Conservation (phyloP, 331 rosid species). For the Arachis monticola region DNA sequence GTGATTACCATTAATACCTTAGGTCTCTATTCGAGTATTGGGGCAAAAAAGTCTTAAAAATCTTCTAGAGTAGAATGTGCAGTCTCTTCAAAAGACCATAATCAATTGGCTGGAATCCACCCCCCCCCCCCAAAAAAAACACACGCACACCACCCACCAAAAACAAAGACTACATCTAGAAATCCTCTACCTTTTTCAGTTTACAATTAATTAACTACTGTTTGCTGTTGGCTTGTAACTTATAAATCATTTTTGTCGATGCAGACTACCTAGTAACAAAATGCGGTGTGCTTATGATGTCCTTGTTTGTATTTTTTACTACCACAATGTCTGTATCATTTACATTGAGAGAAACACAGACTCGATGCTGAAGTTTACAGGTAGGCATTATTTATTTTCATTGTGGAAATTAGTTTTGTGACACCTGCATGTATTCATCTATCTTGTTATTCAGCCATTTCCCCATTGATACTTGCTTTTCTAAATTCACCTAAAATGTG, state of each 20-base stretch:
- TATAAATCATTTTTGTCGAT: conserved; percentile 31
- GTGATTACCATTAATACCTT: neutral
- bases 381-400: conserved; percentile 48
- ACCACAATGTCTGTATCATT: conserved; percentile 99
- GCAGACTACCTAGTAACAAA: conserved; percentile 97
- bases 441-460: conserved; percentile 19
- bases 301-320: conserved; percentile 96
- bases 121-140: too few relatives aligned
- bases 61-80: conserved; percentile 1
- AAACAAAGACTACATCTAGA: too few relatives aligned
- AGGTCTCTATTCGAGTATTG: neutral
- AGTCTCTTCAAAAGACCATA: conserved; percentile 7
- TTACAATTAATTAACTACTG: conserved; percentile 12
- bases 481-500: conserved; percentile 4
- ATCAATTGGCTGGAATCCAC: neutral
- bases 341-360: conserved; percentile 97
- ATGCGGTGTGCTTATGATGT: conserved; percentile 99
- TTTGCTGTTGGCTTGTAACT: conserved; percentile 23
- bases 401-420: conserved; percentile 13
- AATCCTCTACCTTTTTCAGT: neutral
- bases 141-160: too few relatives aligned
- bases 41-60: neutral
- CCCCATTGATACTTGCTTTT: conserved; percentile 24
- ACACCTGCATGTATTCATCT: conserved; percentile 26
- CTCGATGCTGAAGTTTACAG: conserved; percentile 99